Evolutionary conservation across 352 stramenopile genomes (phyloP), one percentile per base, ranked within the genome.

Genomic region (Phytopythium delawarense): DNA sequence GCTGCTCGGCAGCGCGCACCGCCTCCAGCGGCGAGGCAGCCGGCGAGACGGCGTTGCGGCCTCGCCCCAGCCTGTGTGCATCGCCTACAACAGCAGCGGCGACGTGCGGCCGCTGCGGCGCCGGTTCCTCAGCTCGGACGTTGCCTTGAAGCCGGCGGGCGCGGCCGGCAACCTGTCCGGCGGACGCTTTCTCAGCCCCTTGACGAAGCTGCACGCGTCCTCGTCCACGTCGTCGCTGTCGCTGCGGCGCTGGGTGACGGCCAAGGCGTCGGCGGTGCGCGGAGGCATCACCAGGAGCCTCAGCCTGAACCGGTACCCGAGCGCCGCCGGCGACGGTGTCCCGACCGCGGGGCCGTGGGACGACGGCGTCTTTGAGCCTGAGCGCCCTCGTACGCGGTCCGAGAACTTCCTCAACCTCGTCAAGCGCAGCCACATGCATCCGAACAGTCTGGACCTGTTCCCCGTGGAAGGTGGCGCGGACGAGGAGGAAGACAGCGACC

Each of bases 71-170:
- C 49, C 25, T 13, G 23, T 25, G 60, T 50, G 5, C 16, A 16
- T 7, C 49, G 20, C 18, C 23, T 34, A 40, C 48, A 64, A 30
- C 35, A 23, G 34, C 21, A 62, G 25, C 51, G 30, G 40, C 25
- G 49, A 69, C 16, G 45, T 65, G 21, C 30, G 65, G 51, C 65
- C 72, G 2, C 65, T 75, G 32, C 74, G 80, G 9, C 70, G 78
- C 1, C 67, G 80, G 35, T 87, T 89, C 62, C 66, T 88, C 60
- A 89, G 80, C 64, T 85, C 76, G 2, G 80, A 89, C 68, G 66
- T 87, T 25, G 65, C 81, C 44, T 58, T 83, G 57, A 66, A 69
- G 18, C 69, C 40, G 42, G 60, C 57, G 6, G 28, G 32, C 8
- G 51, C 45, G 32, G 11, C 35, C 16, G 30, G 20, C 11, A 40